Evolutionary conservation across 2,329 filamentous ascomycete genomes (phyloP).

Genomic region (Dryadomyces quercivorus): DNA sequence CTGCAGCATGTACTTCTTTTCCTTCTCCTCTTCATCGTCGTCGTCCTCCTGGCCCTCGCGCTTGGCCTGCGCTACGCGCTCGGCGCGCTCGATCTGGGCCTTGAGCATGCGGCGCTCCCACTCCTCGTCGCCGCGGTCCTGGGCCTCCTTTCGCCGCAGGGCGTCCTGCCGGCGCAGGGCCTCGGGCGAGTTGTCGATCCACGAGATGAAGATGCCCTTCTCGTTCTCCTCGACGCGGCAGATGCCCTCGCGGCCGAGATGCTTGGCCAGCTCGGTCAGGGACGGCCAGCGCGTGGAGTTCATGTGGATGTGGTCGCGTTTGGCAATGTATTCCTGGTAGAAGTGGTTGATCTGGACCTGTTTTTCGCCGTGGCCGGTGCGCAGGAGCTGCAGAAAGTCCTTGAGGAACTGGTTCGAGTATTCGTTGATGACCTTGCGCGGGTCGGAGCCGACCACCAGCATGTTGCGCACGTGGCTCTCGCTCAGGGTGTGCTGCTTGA

Average conservation of each 20-base stretch:
- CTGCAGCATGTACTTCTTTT: slow-evolving; percentile 36
- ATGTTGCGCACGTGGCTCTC: slow-evolving; percentile 87
- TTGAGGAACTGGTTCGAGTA: slow-evolving; percentile 69
- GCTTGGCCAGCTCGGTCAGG: slow-evolving; percentile 81
- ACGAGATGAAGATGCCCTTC: slow-evolving; percentile 75
- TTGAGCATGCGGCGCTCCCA: slow-evolving; percentile 71
- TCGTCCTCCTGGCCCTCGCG: slow-evolving; percentile 27
- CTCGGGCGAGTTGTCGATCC: slow-evolving; percentile 86
- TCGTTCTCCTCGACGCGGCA: slow-evolving; percentile 81
- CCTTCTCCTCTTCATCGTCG: slow-evolving; percentile 26
- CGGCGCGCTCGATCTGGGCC: slow-evolving; percentile 71
- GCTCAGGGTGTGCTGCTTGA: slow-evolving; percentile 76
- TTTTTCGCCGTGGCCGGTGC: slow-evolving; percentile 84
- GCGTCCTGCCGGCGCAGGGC: slow-evolving; percentile 71
- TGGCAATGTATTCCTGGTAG: slow-evolving; percentile 85
- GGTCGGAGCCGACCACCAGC: slow-evolving; percentile 74
- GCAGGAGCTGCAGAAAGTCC: slow-evolving; percentile 66
- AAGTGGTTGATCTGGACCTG: slow-evolving; percentile 81
- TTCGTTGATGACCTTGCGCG: slow-evolving; percentile 70
- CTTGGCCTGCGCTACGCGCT: slow-evolving; percentile 40
- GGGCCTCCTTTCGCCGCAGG: slow-evolving; percentile 67
- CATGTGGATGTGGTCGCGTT: slow-evolving; percentile 76
- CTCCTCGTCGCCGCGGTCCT: slow-evolving; percentile 86
- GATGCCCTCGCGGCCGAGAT: slow-evolving; percentile 74
- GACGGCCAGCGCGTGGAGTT: slow-evolving; percentile 84